Percentiles rank a stretch among this genome's conserved stretches.
phyloP scores from a whole-genome alignment of 805 yeast species.

The Lipomyces yamanashiensis region DNA sequence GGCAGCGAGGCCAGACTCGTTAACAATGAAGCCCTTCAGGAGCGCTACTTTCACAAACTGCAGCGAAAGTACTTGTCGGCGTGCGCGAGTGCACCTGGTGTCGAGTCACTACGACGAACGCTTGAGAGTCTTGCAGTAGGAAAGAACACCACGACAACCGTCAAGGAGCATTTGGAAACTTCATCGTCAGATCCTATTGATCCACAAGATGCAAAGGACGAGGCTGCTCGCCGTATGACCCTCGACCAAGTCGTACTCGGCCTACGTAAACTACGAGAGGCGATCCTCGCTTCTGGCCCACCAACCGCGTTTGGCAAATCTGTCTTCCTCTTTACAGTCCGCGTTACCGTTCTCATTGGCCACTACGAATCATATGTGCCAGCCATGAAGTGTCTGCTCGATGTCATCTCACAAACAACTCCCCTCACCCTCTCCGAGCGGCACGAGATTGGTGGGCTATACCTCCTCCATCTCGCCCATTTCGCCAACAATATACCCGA shows the following conservation, averaged over 20 bases:
- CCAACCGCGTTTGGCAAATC: conserved; percentile 48
- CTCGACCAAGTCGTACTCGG: conserved; percentile 27
- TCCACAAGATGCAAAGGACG: conserved; percentile 8
- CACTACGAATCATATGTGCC: conserved; percentile 62
- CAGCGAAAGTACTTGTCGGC: conserved; percentile 25
- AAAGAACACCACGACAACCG: background rate
- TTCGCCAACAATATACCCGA: conserved; percentile 28
- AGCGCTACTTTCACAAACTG: conserved; percentile 26
- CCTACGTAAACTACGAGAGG: conserved; percentile 56
- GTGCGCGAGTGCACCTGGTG: conserved; percentile 27
- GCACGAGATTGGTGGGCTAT: conserved; percentile 50
- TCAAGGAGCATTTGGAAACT: background rate
- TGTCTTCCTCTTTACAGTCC: conserved; percentile 56
- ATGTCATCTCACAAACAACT: conserved; percentile 33
- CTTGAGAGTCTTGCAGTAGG: conserved; percentile 14
- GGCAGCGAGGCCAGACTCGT: conserved; percentile 31
- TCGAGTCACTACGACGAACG: conserved; percentile 22
- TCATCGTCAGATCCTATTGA: background rate
- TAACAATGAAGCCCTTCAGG: conserved; percentile 21
- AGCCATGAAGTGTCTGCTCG: conserved; percentile 52
- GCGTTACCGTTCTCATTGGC: conserved; percentile 53
- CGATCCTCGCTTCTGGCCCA: conserved; percentile 49
- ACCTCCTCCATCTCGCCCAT: conserved; percentile 51
- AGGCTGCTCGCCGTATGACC: conserved; percentile 7
- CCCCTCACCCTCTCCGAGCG: conserved; percentile 46